Evolutionary conservation across 805 yeast genomes (phyloP).

Genomic region (Nakazawaea laoshanensis): DNA sequence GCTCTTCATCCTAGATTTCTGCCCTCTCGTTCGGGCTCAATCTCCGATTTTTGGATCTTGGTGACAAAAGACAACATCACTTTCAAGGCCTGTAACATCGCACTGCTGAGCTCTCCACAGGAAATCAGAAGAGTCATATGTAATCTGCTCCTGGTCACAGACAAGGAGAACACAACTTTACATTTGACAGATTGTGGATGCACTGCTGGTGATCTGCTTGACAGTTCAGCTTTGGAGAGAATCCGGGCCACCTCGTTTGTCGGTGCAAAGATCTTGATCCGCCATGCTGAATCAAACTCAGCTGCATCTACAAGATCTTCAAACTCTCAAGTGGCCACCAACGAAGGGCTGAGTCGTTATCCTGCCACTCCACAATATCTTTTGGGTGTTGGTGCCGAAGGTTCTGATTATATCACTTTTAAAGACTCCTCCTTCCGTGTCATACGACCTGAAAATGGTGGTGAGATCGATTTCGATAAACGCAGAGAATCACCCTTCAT

Average conservation of each 20-base stretch:
- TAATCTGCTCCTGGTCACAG: conserved; percentile 24
- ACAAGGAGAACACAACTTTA: conserved; percentile 28
- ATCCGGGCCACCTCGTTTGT: conserved; percentile 26
- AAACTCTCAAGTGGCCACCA: conserved; percentile 41
- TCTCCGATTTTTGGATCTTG: conserved; percentile 33
- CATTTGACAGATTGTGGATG: conserved; percentile 67
- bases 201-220: conserved; percentile 46
- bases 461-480: conserved; percentile 75
- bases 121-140: conserved; percentile 33
- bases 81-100: conserved; percentile 42
- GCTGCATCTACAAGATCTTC: conserved; percentile 43
- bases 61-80: conserved; percentile 55
- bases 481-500: conserved; percentile 69
- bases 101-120: conserved; percentile 18
- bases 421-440: conserved; percentile 60
- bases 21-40: too few species aligned
- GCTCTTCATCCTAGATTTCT: too few species aligned
- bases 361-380: conserved; percentile 68
- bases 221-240: conserved; percentile 35
- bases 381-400: conserved; percentile 27
- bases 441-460: conserved; percentile 48
- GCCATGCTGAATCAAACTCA: conserved; percentile 9
- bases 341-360: conserved; percentile 30
- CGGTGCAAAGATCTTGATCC: conserved; percentile 16
- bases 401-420: conserved; percentile 45